phyloP scores from a whole-genome alignment of 139 green algal genomes.

The Coelastrella sp. region DNA sequence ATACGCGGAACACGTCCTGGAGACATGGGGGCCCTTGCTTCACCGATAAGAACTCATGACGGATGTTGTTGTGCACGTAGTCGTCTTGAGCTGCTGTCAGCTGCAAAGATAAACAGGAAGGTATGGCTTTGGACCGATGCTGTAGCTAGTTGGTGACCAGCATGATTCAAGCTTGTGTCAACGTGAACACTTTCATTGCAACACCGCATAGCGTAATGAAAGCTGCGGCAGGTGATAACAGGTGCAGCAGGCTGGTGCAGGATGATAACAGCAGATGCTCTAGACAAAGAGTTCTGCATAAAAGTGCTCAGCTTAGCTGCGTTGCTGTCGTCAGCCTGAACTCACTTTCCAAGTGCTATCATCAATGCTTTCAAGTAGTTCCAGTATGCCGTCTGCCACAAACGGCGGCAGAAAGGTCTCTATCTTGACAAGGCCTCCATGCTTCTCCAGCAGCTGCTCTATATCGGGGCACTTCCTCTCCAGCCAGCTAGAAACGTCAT shows the following conservation, averaged over 20 bases:
- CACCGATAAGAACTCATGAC: constrained; percentile 42
- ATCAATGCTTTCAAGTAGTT: constrained; percentile 36
- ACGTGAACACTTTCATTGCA: too few relatives aligned
- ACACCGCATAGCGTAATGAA: too few relatives aligned
- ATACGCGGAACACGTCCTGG: constrained; percentile 50
- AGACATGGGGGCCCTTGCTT: constrained; percentile 34
- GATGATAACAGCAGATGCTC: background rate
- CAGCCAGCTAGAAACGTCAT: constrained; percentile 43
- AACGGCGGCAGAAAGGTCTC: constrained; percentile 56
- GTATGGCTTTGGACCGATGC: too few relatives aligned
- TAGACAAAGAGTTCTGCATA: background rate
- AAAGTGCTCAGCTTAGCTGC: background rate
- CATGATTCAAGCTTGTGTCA: too few relatives aligned
- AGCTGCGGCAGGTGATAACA: background rate
- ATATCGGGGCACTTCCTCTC: constrained; percentile 46
- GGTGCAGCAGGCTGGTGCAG: background rate
- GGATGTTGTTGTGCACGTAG: constrained; percentile 55
- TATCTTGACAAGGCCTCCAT: constrained; percentile 49
- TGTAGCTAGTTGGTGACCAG: too few relatives aligned
- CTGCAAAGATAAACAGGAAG: background rate
- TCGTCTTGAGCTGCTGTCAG: constrained; percentile 41
- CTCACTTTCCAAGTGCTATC: constrained; percentile 53
- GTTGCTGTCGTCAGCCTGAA: too few relatives aligned
- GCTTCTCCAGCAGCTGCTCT: constrained; percentile 36
- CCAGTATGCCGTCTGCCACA: constrained; percentile 57